Evolutionary conservation across 2,329 filamentous ascomycete species (phyloP).

Genomic region (Apiospora koreana): DNA sequence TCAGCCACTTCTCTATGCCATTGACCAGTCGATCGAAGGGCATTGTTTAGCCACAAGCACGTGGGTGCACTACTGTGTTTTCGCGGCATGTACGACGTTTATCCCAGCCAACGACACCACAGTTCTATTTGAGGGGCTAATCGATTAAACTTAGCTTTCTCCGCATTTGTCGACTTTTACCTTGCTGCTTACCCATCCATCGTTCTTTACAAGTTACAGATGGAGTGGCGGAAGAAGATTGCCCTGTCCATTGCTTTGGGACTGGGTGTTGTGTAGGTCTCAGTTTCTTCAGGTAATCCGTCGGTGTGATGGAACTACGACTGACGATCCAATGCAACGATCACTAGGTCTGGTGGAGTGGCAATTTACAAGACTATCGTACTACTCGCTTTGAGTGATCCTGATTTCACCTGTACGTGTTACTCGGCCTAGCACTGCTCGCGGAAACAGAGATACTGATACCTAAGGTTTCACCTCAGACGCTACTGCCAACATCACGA

Average conservation of each 20-base stretch:
- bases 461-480: background rate
- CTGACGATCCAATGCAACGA: background rate
- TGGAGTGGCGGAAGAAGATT: background rate
- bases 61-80: background rate
- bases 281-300: background rate
- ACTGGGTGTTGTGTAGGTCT: background rate
- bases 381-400: background rate
- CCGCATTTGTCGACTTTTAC: background rate
- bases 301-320: no score
- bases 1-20: background rate
- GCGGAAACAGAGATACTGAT: background rate
- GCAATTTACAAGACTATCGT: background rate
- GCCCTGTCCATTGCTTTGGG: background rate
- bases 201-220: background rate
- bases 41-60: background rate
- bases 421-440: background rate
- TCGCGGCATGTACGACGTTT: conserved; percentile 33
- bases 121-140: background rate
- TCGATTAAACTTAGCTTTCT: background rate
- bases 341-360: background rate
- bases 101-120: background rate
- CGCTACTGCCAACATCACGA: background rate
- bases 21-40: background rate
- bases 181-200: background rate
- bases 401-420: conserved; percentile 5